Base-by-base conservation (phyloP, 257 asterid genomes). In the Pogostemon cablin region DNA sequence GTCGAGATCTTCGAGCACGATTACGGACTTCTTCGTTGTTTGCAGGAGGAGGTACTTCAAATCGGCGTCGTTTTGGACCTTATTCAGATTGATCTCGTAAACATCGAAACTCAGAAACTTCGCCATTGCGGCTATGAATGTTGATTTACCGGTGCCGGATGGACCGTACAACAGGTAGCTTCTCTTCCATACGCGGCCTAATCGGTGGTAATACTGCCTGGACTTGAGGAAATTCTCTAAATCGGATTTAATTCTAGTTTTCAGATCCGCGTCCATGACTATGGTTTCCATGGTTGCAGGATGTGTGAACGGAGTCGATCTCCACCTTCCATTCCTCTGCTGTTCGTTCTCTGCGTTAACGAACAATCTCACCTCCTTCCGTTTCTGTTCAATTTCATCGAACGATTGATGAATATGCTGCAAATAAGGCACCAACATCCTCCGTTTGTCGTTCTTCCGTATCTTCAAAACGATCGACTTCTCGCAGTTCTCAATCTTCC, bases 181-280 rank as follows among this genome's bases (percentile, higher is more conserved):
- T 66, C 97, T 76, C 76, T 92, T 92, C 98, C 98, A 92, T n/a
- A 92, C 88, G 4, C 89, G 90, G 62, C 98, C 98, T 50, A 90
- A 77, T 0, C 97, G 81, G 79, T 88, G 88, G 75, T 92, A 92
- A 37, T 86, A 86, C 85, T 90, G 96, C 72, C 83, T 88, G 69
- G 95, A 83, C 75, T 92, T 92, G 35, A 79, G 54, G 58, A 92
- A 92, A 11, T 72, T 72, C 50, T 92, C 98, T 7, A 87, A 80
- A 73, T 90, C 98, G 35, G 90, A 83, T 62, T 90, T 90, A 61
- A 93, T 81, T 52, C 89, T 81, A 71, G 80, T 72, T 72, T 93
- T 93, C 82, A 93, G 87, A 85, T 90, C 98, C 74, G 83, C 20
- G 65, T 90, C 98, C 98, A 93, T 88, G 55, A 87, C 89, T 20